Evolutionary conservation across 495 filamentous ascomycete species (phyloP), one percentile per base, ranked within the genome.

Genomic region (Aspergillus ostianus): DNA sequence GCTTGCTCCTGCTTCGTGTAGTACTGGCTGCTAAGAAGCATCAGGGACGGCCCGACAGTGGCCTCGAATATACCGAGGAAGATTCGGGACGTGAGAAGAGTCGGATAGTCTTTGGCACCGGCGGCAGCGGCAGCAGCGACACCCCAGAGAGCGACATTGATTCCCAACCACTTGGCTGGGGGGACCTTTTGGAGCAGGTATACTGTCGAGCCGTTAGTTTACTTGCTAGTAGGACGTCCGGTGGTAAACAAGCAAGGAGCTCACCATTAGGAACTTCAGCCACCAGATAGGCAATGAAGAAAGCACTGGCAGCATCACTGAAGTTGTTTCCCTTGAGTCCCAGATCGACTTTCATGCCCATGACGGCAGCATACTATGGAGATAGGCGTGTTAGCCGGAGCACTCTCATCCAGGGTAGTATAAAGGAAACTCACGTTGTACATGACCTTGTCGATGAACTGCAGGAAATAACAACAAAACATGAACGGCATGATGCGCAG

Each of bases 31-130:
- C 70, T 77, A 53, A 73, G 70, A 27, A 79, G 65, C 32, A 82
- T 83, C 44, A 88, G 69, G 2, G 77, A 80, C 15, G 86, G 86
- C 0, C 79, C 80, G 55, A 88, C 83, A 27, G 82, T 81, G 18
- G 86, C 83, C 73, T 88, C 87, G 60, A 88, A 84, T 49, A 87
- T 66, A 3, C 87, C 87, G 0, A 89, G 69, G 47, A 90, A 81
- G 58, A 86, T 81, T 1, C 87, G 75, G 7, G 82, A 66, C 30
- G 70, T 70, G 0, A 81, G 62, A 44, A 83, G 67, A 12, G 68
- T 67, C 13, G 55, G 51, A 60, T 84, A 88, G 62, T 75, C 77
- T 53, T 78, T 68, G 23, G 80, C 79, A 4, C 78, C 78, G 0
- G 85, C 83, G 17, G 82, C 84, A 51, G 79, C 80, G 12, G 80